Evolutionary conservation across 768 basidiomycete genomes (phyloP).

Genomic region (Russula dissimulans): DNA sequence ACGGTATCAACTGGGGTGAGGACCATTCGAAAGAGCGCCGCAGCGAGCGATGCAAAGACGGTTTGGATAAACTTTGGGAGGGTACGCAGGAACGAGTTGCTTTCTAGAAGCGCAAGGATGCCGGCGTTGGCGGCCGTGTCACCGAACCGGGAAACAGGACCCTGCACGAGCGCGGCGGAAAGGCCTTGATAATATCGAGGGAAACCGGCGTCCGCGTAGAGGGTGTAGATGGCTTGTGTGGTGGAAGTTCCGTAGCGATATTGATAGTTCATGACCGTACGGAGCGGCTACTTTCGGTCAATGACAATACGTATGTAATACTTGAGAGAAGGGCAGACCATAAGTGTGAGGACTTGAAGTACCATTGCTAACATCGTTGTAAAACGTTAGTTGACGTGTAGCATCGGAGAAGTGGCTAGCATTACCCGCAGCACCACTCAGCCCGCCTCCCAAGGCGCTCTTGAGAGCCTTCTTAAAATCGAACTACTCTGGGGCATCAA

Average conservation of each 20-base stretch:
- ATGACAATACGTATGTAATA: constrained; percentile 8
- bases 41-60: constrained; percentile 65
- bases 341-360: constrained; percentile 81
- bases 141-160: constrained; percentile 77
- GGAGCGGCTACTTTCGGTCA: constrained; percentile 48
- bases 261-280: constrained; percentile 98
- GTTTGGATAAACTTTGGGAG: constrained; percentile 67
- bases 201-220: constrained; percentile 74
- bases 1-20: constrained; percentile 89
- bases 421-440: constrained; percentile 78
- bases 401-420: neutral
- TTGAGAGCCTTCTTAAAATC: constrained; percentile 70
- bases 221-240: constrained; percentile 50
- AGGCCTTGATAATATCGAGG: constrained; percentile 86
- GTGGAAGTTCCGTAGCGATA: constrained; percentile 81
- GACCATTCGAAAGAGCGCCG: constrained; percentile 83
- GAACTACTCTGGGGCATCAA: constrained; percentile 43
- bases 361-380: constrained; percentile 62
- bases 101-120: constrained; percentile 75
- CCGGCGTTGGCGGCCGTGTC: constrained; percentile 94
- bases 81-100: constrained; percentile 58
- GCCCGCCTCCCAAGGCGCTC: constrained; percentile 80
- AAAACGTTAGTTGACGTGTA: neutral
- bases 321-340: constrained; percentile 33
- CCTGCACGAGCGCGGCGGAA: constrained; percentile 76